These are phyloP conservation scores for Thermothielavioides terrestris DNA, from an alignment of 495 filamentous ascomycete species.

Conservation along the genomic window DNA sequence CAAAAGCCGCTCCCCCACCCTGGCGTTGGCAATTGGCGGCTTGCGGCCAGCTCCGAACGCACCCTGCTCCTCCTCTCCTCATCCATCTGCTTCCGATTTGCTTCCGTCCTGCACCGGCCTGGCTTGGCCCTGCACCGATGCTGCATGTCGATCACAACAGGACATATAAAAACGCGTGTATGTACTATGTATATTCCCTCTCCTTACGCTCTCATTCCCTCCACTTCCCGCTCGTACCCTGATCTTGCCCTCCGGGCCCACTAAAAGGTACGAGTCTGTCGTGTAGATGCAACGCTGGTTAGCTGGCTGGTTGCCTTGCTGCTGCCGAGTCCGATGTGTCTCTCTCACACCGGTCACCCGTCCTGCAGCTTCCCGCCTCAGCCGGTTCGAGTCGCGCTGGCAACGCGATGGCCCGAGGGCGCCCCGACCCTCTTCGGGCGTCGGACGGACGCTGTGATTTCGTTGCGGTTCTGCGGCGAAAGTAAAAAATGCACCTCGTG, in stretches of 20 bases:
- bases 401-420: too few species aligned
- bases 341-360: neutral
- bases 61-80: too few species aligned
- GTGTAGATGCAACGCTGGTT: neutral
- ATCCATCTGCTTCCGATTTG: neutral
- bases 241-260: neutral
- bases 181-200: neutral
- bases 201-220: too few species aligned
- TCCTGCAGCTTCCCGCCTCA: neutral
- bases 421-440: too few species aligned
- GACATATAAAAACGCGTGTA: neutral
- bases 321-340: neutral
- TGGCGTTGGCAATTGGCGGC: slow-evolving; percentile 1
- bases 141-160: slow-evolving; percentile 15
- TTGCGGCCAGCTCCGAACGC: neutral
- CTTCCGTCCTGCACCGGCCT: neutral
- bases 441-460: neutral
- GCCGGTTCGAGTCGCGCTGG: too few species aligned
- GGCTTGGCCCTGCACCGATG: slow-evolving; percentile 3
- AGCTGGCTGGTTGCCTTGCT: too few species aligned
- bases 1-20: neutral
- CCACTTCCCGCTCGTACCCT: neutral
- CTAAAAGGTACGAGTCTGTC: neutral
- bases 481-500: slow-evolving; percentile 6
- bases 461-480: neutral